Percentiles rank a stretch among this genome's conserved stretches.
phyloP scores from a whole-genome alignment of 2,329 filamentous ascomycete species.

The Amauroascus niger region DNA sequence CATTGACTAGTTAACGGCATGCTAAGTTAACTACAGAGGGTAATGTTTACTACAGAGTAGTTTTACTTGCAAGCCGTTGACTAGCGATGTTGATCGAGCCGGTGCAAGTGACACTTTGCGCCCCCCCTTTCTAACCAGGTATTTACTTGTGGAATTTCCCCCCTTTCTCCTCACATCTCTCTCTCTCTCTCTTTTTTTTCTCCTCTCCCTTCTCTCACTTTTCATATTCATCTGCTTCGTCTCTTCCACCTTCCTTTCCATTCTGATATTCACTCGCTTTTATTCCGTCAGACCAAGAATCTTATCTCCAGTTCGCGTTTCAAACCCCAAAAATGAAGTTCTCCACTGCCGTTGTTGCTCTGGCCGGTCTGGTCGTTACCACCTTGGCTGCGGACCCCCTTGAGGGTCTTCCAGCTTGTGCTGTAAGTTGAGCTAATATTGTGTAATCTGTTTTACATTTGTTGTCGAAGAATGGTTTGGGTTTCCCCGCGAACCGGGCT shows the following conservation, averaged over 20 bases:
- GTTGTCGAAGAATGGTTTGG: background rate
- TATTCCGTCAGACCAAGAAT: background rate
- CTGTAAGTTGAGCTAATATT: conserved; percentile 39
- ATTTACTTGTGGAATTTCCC: no score
- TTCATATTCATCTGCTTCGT: no score
- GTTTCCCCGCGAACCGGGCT: background rate
- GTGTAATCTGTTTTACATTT: background rate
- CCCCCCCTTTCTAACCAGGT: no score
- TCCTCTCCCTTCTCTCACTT: background rate
- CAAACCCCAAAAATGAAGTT: conserved; percentile 38
- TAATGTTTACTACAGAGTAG: no score
- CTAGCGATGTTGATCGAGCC: no score
- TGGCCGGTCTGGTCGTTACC: conserved; percentile 44
- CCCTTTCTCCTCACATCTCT: no score
- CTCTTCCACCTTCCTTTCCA: background rate
- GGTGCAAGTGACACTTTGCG: no score
- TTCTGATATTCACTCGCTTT: background rate
- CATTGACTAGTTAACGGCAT: no score
- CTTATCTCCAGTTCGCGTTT: background rate
- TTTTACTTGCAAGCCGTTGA: no score
- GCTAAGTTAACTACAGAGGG: no score
- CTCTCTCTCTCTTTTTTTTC: no score
- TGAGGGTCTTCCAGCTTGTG: conserved; percentile 43
- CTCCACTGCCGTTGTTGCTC: conserved; percentile 42
- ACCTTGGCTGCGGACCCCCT: conserved; percentile 38